Percentiles rank a stretch among this genome's conserved stretches.
These are phyloP conservation scores for Zancudomyces culisetae DNA, from an alignment of 371 early-diverging fungal genomes.

Conservation along the genomic window DNA sequence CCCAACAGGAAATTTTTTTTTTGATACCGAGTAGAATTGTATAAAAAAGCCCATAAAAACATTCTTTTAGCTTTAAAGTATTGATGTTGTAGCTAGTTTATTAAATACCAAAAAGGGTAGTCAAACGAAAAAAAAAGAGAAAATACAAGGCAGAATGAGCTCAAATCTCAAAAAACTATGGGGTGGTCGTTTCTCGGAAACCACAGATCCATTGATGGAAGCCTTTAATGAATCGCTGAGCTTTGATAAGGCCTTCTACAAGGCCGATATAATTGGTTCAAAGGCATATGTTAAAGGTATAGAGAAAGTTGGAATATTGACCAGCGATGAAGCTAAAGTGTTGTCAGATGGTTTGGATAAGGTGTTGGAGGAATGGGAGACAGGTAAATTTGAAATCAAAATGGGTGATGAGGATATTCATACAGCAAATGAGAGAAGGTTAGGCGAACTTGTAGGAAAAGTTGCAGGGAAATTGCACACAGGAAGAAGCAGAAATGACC, in stretches of 20 bases:
- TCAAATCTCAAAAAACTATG: conserved; percentile 34
- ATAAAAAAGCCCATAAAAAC: no score
- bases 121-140: neutral
- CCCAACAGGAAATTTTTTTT: no score
- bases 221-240: conserved; percentile 84
- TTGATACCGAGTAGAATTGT: no score
- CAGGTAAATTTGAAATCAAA: conserved; percentile 46
- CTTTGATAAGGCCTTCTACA: conserved; percentile 81
- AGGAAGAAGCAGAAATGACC: conserved; percentile 87
- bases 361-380: conserved; percentile 70
- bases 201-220: conserved; percentile 88
- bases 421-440: conserved; percentile 89
- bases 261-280: conserved; percentile 73
- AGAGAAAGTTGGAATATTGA: conserved; percentile 47
- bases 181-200: conserved; percentile 76
- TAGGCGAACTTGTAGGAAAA: conserved; percentile 78
- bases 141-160: neutral
- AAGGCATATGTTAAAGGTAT: conserved; percentile 82
- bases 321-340: conserved; percentile 43
- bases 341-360: conserved; percentile 51
- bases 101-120: no score
- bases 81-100: no score
- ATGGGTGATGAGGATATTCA: conserved; percentile 93
- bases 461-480: conserved; percentile 94
- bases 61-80: no score